phyloP scores from a whole-genome alignment of 345 rosid species.

The Citrus maxima region DNA sequence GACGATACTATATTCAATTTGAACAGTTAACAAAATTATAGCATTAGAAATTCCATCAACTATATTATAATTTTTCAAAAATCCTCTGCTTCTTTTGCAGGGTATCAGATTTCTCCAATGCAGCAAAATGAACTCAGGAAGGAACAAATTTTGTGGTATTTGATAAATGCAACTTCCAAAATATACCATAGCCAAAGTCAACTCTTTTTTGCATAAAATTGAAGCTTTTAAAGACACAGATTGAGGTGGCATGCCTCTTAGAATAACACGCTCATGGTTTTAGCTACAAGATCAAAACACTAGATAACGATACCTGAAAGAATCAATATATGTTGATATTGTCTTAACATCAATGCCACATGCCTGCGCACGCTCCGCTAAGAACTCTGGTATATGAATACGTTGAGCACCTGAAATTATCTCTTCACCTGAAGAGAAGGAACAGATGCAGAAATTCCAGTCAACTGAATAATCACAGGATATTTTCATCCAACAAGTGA shows the following conservation, averaged over 20 bases:
- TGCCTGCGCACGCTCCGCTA: slow-evolving; percentile 68
- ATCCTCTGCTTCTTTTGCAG: no score
- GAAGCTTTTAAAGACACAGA: no score
- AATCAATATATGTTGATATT: slow-evolving; percentile 69
- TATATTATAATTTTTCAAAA: no score
- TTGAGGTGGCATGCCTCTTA: background rate
- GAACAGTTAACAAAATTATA: no score
- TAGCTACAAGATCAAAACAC: background rate
- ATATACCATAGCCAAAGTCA: background rate
- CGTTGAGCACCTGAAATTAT: slow-evolving; percentile 97
- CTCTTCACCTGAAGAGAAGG: slow-evolving; percentile 69
- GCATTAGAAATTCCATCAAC: no score
- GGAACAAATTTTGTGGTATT: no score
- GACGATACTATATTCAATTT: no score
- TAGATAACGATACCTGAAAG: slow-evolving; percentile 61
- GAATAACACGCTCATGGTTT: background rate
- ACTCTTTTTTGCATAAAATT: background rate
- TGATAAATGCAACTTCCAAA: background rate
- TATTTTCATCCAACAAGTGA: background rate
- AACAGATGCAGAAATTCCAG: slow-evolving; percentile 5
- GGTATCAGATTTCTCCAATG: no score
- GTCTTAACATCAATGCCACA: slow-evolving; percentile 74
- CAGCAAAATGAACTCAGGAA: no score
- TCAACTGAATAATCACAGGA: background rate
- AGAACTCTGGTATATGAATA: slow-evolving; percentile 69